Conservation (phyloP, 2,329 filamentous ascomycete species). For the Arthroderma sp. region DNA sequence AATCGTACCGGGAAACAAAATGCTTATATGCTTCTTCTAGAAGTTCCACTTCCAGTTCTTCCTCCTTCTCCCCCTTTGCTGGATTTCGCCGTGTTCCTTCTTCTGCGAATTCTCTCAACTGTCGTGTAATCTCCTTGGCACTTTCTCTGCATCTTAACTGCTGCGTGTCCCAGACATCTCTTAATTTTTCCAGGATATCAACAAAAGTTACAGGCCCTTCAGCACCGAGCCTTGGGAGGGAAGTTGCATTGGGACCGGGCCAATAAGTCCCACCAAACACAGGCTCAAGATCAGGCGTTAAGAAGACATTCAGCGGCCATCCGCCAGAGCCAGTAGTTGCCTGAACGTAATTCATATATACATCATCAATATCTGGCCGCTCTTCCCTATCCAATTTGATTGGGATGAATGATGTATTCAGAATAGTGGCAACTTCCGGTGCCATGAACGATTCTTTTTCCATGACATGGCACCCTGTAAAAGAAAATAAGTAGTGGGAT, state of each 20-base stretch:
- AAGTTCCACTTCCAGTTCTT: conserved; percentile 75
- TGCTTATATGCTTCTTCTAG: conserved; percentile 79
- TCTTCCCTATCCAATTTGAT: conserved; percentile 90
- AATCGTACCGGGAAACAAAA: conserved; percentile 69
- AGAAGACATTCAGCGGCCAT: conserved; percentile 93
- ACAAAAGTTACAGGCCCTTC: conserved; percentile 63
- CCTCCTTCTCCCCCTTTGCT: conserved; percentile 37
- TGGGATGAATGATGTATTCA: conserved; percentile 81
- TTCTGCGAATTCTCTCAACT: conserved; percentile 75
- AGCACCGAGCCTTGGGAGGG: conserved; percentile 24
- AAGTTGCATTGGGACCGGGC: conserved; percentile 59
- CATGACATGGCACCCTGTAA: conserved; percentile 72
- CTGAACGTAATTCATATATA: conserved; percentile 98
- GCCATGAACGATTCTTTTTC: conserved; percentile 84
- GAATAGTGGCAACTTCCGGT: conserved; percentile 59
- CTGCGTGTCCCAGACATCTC: conserved; percentile 65
- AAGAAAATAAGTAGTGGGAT: neutral
- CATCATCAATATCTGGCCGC: conserved; percentile 81
- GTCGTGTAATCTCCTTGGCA: conserved; percentile 65
- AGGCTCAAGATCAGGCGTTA: conserved; percentile 83
- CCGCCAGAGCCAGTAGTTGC: conserved; percentile 81
- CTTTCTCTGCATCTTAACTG: conserved; percentile 71
- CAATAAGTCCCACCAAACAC: conserved; percentile 96
- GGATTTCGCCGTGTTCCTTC: conserved; percentile 54
- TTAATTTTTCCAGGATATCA: conserved; percentile 67